Base-by-base conservation (phyloP, 2,329 filamentous ascomycete species). In the Ophiognomonia clavigignenti-juglandacearum region DNA sequence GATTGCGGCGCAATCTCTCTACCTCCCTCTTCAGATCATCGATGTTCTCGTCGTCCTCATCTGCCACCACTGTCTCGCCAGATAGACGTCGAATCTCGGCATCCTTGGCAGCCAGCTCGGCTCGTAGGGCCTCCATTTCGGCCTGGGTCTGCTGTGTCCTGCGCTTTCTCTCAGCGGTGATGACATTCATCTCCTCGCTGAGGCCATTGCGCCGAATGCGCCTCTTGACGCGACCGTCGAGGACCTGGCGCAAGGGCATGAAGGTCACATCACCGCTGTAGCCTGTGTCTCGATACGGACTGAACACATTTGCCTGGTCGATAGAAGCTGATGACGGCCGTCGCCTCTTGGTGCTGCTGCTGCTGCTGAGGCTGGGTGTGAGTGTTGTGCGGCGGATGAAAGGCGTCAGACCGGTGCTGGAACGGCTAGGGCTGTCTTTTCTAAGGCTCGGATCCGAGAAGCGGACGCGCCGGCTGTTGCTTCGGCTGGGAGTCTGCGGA, bases 151-250 rank as follows among this genome's bases (percentile, higher is more conserved):
- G 60, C 43, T 60, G 62, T 0, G 63, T 62, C 35, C 65, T 63
- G 14, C 61, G 64, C 36, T 63, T 68, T 57, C 73, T 75, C 47
- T 76, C 73, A 7, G 64, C 63, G 7, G 72, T 64, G 44, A 80
- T 72, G 11, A 61, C 59, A 57, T 80, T 77, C 63, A 81, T 74
- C 62, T 82, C 75, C 52, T 79, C 78, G 53, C 77, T 80, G 5
- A 82, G 58, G 4, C 75, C 71, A 53, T 75, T 77, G 42, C 80
- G 73, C 7, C 75, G 69, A 31, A 79, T 68, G 16, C 79, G 72
- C 5, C 80, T 72, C 62, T 80, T 75, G 38, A 81, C 68, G 13
- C 80, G 73, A 6, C 75, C 77, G 34, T 80, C 74, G 7, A 79
- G 66, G 14, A 80, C 72, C 47, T 80, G 77, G 8, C 75, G 72